These are phyloP conservation scores for Exophiala aquamarina DNA, from an alignment of 2,329 filamentous ascomycete genomes.

Conservation along the genomic window DNA sequence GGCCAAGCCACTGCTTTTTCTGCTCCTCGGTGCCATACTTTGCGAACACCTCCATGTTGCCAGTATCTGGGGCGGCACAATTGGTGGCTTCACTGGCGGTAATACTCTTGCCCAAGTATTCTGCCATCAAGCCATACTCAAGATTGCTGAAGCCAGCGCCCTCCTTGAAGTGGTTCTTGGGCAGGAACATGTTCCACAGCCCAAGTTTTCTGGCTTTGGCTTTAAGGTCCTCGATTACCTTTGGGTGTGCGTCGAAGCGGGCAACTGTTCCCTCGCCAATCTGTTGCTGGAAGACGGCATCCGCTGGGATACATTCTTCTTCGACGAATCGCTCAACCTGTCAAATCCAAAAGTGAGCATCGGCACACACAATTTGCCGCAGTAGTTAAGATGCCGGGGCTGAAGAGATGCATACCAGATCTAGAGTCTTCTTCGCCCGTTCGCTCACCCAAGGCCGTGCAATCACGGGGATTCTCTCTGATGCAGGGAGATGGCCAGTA, in stretches of 20 bases:
- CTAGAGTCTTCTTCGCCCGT: conserved; percentile 77
- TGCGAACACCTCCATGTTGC: conserved; percentile 93
- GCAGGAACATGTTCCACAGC: conserved; percentile 98
- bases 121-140: conserved; percentile 97
- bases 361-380: not conserved
- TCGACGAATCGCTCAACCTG: conserved; percentile 93
- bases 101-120: conserved; percentile 84
- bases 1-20: conserved; percentile 78
- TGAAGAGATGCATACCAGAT: conserved; percentile 53
- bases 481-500: conserved; percentile 47
- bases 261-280: conserved; percentile 62
- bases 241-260: conserved; percentile 78
- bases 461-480: conserved; percentile 57
- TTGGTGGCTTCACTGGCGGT: conserved; percentile 85
- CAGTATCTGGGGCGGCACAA: conserved; percentile 87
- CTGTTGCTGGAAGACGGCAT: conserved; percentile 76
- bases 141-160: conserved; percentile 84
- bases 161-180: conserved; percentile 92
- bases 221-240: conserved; percentile 87
- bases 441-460: conserved; percentile 72
- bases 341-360: no score
- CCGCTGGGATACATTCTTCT: conserved; percentile 87
- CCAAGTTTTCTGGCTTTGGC: conserved; percentile 76
- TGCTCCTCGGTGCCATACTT: conserved; percentile 75
- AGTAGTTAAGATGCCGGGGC: not conserved